Evolutionary conservation across 2,329 filamentous ascomycete genomes (phyloP), one percentile per base, ranked within the genome.

Genomic region (Fusarium sp.): DNA sequence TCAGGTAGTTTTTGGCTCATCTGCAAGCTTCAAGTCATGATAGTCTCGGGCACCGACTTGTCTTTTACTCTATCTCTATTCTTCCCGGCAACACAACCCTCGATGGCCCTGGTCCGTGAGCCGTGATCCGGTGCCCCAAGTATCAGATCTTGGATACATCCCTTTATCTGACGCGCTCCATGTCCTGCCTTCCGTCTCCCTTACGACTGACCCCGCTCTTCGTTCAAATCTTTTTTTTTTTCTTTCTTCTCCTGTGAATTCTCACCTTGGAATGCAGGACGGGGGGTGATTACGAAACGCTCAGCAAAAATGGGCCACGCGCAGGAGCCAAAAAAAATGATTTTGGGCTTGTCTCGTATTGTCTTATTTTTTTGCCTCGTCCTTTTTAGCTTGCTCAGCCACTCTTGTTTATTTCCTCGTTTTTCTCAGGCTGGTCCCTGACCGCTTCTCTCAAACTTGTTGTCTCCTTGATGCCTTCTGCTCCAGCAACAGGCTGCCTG

Each of bases 111-210:
- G 50, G 27, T 18, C 27, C 27, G 18, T 54, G 27, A 54, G 50
- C 50, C 50, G 20, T 67, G 48, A 45, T 61, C 64, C 71, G 50
- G 31, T 60, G 24, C 67, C 56, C 63, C 63, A 64, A 65, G 60
- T 63, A 60, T 67, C 61, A 60, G 67, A 37, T 57, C 59, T 54
- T 41, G 37, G 54, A 45, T 56, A 60, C 54, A 39, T 31, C 48
- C 45, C 68, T 64, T 67, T 73, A 70, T 73, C 69, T 74, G 72
- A 71, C 67, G 60, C 63, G 41, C 54, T 59, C 37, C 62, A 58
- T 64, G 45, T 64, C 10, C 50, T 31, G 22, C 24, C 27, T 24
- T 45, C 50, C 27, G 22, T 52, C 27, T 58, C 35, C 22, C 48
- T 58, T 35, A 20, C 65, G 22, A 58, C 43, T 31, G 41, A 65